phyloP scores from a whole-genome alignment of 192 early-diverging fungal genomes.

The Phlyctochytrium arcticum region DNA sequence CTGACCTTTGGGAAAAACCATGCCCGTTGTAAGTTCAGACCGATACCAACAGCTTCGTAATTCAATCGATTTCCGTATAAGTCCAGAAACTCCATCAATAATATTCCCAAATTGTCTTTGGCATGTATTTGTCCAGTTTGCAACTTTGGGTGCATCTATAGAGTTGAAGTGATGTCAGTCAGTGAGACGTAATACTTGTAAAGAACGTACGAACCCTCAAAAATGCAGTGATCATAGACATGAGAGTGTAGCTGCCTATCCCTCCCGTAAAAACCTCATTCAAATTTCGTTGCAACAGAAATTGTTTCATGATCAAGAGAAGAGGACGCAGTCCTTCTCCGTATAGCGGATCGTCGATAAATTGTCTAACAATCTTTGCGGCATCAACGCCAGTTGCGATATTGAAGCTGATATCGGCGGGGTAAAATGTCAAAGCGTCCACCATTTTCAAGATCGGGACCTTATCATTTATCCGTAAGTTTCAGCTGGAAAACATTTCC shows the following conservation, averaged over 20 bases:
- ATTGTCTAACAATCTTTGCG: slow-evolving; percentile 56
- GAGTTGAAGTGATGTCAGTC: neutral
- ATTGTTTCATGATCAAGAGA: slow-evolving; percentile 81
- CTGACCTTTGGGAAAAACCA: slow-evolving; percentile 50
- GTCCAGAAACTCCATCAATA: slow-evolving; percentile 92
- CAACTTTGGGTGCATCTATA: slow-evolving; percentile 76
- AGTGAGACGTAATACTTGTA: neutral
- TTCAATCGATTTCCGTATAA: slow-evolving; percentile 82
- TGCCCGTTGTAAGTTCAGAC: slow-evolving; percentile 44
- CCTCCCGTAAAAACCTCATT: slow-evolving; percentile 91
- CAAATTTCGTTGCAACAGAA: slow-evolving; percentile 64
- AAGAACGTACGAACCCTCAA: too few relatives aligned
- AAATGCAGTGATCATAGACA: slow-evolving; percentile 73
- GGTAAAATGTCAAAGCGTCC: slow-evolving; percentile 68
- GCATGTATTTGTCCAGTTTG: slow-evolving; percentile 59
- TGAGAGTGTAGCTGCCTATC: slow-evolving; percentile 77
- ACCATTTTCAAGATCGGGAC: slow-evolving; percentile 90
- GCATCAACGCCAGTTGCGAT: slow-evolving; percentile 64
- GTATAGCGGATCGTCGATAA: slow-evolving; percentile 40
- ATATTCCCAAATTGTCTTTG: slow-evolving; percentile 72
- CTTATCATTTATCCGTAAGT: slow-evolving; percentile 21
- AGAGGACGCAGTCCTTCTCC: slow-evolving; percentile 60
- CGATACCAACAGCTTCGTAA: slow-evolving; percentile 61
- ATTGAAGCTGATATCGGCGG: slow-evolving; percentile 86
- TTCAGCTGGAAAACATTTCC: neutral